A percentile compares a stretch with the other conserved stretches of the same genome.
These are phyloP conservation scores for Thielaviopsis cerberus DNA, from an alignment of 2,329 filamentous ascomycete genomes.

Conservation along the genomic window DNA sequence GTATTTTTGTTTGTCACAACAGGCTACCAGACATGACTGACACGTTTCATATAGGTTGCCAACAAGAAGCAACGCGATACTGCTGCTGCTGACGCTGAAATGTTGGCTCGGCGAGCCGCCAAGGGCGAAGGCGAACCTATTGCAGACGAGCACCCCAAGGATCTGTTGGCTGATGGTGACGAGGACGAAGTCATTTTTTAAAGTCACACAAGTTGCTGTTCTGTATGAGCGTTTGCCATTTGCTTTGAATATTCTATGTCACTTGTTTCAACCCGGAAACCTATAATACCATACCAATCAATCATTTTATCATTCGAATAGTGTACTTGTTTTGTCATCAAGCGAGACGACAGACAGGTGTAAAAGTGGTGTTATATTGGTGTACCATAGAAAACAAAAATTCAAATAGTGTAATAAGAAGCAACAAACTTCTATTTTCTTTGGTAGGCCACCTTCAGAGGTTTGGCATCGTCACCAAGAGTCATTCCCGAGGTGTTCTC, in stretches of 20 bases:
- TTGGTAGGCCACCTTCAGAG: constrained; percentile 92
- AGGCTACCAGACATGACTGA: not conserved
- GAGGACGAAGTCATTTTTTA: constrained; percentile 79
- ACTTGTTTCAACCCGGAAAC: not conserved
- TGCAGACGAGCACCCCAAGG: constrained; percentile 30
- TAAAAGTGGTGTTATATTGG: not conserved
- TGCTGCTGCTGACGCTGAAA: constrained; percentile 52
- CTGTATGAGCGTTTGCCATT: not conserved
- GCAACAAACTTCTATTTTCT: constrained; percentile 42
- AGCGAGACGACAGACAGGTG: no score
- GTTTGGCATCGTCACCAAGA: constrained; percentile 43
- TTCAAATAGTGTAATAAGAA: not conserved
- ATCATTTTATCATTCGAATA: no score
- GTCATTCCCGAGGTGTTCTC: constrained; percentile 78
- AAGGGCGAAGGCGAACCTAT: constrained; percentile 21
- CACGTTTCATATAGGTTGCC: constrained; percentile 37
- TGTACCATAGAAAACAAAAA: not conserved
- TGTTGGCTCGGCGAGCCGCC: constrained; percentile 51
- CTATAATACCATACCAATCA: not conserved
- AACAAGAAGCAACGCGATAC: constrained; percentile 66
- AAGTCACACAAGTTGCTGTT: not conserved
- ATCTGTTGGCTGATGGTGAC: constrained; percentile 57
- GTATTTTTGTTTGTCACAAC: constrained; percentile 13
- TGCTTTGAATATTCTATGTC: not conserved
- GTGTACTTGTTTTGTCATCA: no score